Conservation (phyloP, 345 rosid genomes). For the Ceriops decandra region DNA sequence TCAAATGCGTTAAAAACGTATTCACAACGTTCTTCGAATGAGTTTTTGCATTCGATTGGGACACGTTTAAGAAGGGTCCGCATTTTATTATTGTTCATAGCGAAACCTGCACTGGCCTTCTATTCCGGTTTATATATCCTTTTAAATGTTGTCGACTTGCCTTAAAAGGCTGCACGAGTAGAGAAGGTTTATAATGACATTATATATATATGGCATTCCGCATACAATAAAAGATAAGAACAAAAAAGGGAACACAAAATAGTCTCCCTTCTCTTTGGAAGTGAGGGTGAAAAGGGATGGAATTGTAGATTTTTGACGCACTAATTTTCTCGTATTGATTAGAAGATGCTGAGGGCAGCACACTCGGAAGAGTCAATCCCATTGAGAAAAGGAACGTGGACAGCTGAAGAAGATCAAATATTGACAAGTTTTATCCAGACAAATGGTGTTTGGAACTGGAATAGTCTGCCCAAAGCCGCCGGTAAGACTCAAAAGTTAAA, state of each 20-base stretch:
- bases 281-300: not conserved
- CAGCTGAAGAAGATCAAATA: constrained; percentile 30
- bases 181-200: not conserved
- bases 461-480: constrained; percentile 29
- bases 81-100: not conserved
- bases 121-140: not conserved
- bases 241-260: not conserved
- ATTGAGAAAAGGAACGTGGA: constrained; percentile 31
- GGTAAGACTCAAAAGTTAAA: constrained; percentile 15
- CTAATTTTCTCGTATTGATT: not conserved
- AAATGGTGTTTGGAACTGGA: constrained; percentile 37
- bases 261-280: not conserved
- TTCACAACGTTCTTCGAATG: too few species aligned
- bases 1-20: too few species aligned
- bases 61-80: too few species aligned
- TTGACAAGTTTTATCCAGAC: constrained; percentile 24
- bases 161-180: not conserved
- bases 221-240: not conserved
- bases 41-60: too few species aligned
- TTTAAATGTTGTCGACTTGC: not conserved
- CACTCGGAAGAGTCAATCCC: not conserved
- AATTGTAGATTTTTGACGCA: not conserved
- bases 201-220: not conserved
- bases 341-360: constrained; percentile 1
- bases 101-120: not conserved